Conservation (phyloP, 352 stramenopile species). For the Phytopythium delawarense region DNA sequence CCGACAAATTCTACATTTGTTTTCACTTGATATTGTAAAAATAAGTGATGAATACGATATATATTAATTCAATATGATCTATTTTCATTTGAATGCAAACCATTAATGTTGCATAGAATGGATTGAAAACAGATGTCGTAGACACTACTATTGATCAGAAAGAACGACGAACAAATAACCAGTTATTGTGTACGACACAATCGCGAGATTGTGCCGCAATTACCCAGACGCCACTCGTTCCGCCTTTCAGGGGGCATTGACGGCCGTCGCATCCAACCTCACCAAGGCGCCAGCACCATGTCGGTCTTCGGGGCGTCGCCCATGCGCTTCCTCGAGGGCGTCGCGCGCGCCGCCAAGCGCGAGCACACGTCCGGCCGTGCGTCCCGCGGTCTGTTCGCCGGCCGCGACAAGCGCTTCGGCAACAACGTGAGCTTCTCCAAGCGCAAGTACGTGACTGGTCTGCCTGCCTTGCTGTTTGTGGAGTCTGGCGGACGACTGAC, state of each 20-base stretch:
- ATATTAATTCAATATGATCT: too few relatives aligned
- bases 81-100: too few relatives aligned
- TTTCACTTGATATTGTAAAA: too few relatives aligned
- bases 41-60: too few relatives aligned
- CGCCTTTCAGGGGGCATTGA: not conserved
- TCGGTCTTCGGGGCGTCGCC: slow-evolving; percentile 19
- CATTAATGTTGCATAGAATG: too few relatives aligned
- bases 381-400: slow-evolving; percentile 89
- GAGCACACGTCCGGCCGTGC: slow-evolving; percentile 76
- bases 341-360: slow-evolving; percentile 55
- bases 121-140: too few relatives aligned
- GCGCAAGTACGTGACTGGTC: slow-evolving; percentile 53
- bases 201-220: too few relatives aligned
- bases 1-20: too few relatives aligned
- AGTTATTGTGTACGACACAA: too few relatives aligned
- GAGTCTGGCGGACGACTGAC: not conserved
- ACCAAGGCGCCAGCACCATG: not conserved
- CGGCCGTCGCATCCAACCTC: not conserved
- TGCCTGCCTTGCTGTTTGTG: not conserved
- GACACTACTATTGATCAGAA: too few relatives aligned
- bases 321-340: slow-evolving; percentile 54
- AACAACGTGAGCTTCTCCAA: slow-evolving; percentile 95
- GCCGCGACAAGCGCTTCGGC: slow-evolving; percentile 91
- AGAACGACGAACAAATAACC: too few relatives aligned
- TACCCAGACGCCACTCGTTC: too few relatives aligned